These are phyloP conservation scores for Pseudozyma hubeiensis DNA, from an alignment of 1,284 basidiomycete species.

Conservation along the genomic window DNA sequence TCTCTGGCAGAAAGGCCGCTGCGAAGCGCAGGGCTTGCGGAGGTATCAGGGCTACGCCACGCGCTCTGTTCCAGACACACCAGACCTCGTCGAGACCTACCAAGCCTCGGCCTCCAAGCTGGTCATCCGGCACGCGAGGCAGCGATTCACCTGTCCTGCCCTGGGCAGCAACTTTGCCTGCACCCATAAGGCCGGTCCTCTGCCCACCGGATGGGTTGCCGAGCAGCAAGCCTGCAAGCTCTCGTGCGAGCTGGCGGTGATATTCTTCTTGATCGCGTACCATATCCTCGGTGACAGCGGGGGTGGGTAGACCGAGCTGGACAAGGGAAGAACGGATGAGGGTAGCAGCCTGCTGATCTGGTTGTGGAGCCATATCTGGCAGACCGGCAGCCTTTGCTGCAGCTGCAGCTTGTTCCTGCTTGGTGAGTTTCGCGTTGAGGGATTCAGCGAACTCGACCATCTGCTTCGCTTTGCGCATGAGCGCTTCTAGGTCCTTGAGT, in stretches of 20 bases:
- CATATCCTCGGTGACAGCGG: conserved; percentile 90
- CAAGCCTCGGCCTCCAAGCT: conserved; percentile 69
- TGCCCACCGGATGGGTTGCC: conserved; percentile 65
- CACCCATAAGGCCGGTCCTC: conserved; percentile 67
- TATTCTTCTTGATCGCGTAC: conserved; percentile 84
- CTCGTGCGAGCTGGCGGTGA: conserved; percentile 82
- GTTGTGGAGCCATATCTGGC: conserved; percentile 21
- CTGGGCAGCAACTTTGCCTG: conserved; percentile 67
- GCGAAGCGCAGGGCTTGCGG: conserved; percentile 84
- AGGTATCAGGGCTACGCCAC: conserved; percentile 87
- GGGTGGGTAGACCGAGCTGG: conserved; percentile 83
- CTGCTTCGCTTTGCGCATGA: conserved; percentile 90
- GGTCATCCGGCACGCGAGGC: conserved; percentile 19
- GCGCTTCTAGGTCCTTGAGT: conserved; percentile 86
- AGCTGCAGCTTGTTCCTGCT: conserved; percentile 70
- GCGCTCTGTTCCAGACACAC: conserved; percentile 95
- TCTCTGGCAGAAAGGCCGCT: conserved; percentile 76
- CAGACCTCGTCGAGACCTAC: conserved; percentile 93
- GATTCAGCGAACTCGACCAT: conserved; percentile 90
- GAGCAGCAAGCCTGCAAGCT: conserved; percentile 81
- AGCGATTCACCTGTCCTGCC: conserved; percentile 38
- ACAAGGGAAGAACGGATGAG: conserved; percentile 84
- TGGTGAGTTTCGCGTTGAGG: conserved; percentile 83
- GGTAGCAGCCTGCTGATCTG: conserved; percentile 72
- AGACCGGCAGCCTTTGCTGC: conserved; percentile 32